A percentile compares a stretch with the other conserved stretches of the same genome.
These are phyloP conservation scores for Trametes versicolor DNA, from an alignment of 1,284 basidiomycete species.

Conservation along the genomic window DNA sequence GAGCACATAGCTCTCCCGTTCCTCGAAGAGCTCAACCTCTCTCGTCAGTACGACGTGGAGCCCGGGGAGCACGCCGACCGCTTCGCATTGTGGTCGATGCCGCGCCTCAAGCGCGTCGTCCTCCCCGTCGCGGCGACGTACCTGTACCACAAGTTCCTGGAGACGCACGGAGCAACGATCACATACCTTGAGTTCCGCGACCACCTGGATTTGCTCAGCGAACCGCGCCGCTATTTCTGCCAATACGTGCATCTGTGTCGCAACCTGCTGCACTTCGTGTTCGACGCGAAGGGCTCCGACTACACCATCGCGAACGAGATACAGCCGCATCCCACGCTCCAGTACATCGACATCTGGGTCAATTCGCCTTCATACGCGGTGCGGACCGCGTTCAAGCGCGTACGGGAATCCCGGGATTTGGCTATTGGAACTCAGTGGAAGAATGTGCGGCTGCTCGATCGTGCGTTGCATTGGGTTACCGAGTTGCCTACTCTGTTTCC, in stretches of 20 bases:
- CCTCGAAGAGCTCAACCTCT: constrained; percentile 26
- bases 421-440: constrained; percentile 21
- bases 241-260: constrained; percentile 24
- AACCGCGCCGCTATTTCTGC: constrained; percentile 8
- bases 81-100: constrained; percentile 23
- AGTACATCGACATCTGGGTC: constrained; percentile 27
- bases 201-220: constrained; percentile 21
- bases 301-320: constrained; percentile 12
- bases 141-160: constrained; percentile 20
- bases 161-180: constrained; percentile 12
- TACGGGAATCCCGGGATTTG: constrained; percentile 4
- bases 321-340: constrained; percentile 24
- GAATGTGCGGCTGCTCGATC: constrained; percentile 28
- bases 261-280: constrained; percentile 23
- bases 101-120: constrained; percentile 20
- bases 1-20: constrained; percentile 11
- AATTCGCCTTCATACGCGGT: constrained; percentile 8
- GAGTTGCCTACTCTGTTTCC: constrained; percentile 20
- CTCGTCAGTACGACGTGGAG: constrained; percentile 20
- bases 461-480: constrained; percentile 17
- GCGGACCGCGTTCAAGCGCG: not conserved
- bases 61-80: constrained; percentile 8
- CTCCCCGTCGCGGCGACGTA: constrained; percentile 23
- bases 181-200: constrained; percentile 29
- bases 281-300: constrained; percentile 12